Conservation (phyloP, 257 asterid genomes). For the Solanum neorickii region DNA sequence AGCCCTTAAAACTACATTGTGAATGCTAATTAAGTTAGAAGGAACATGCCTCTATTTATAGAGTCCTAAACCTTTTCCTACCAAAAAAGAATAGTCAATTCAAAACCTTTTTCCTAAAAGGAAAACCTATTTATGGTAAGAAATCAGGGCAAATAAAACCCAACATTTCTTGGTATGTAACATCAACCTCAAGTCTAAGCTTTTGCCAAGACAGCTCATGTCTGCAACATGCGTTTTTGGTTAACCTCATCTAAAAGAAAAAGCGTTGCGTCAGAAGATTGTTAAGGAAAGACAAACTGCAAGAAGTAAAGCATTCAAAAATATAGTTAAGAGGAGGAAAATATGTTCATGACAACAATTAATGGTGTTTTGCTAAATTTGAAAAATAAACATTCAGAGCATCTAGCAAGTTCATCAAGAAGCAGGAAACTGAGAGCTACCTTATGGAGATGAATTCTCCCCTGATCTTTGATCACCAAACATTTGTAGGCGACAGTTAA, state of each 20-base stretch:
- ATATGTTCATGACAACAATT: neutral
- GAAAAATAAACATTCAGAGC: neutral
- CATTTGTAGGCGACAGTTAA: constrained; percentile 39
- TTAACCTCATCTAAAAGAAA: constrained; percentile 21
- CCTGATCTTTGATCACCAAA: constrained; percentile 5
- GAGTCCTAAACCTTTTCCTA: no score
- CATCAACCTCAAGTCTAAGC: constrained; percentile 41
- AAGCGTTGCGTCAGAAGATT: neutral
- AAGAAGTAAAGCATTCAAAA: neutral
- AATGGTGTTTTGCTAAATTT: neutral
- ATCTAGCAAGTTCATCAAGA: neutral
- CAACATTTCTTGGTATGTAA: constrained; percentile 21
- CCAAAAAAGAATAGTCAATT: no score
- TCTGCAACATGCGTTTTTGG: constrained; percentile 35
- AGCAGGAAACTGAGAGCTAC: constrained; percentile 7
- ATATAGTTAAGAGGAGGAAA: neutral
- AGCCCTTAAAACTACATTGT: no score
- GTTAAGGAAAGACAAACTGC: neutral
- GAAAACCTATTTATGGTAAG: no score
- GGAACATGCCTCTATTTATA: no score
- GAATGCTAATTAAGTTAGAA: no score
- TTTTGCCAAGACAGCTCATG: constrained; percentile 34
- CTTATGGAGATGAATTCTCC: constrained; percentile 30
- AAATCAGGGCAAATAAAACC: no score
- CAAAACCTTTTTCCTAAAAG: no score